Conservation (phyloP, 352 stramenopile genomes). For the Phytopythium litorale region DNA sequence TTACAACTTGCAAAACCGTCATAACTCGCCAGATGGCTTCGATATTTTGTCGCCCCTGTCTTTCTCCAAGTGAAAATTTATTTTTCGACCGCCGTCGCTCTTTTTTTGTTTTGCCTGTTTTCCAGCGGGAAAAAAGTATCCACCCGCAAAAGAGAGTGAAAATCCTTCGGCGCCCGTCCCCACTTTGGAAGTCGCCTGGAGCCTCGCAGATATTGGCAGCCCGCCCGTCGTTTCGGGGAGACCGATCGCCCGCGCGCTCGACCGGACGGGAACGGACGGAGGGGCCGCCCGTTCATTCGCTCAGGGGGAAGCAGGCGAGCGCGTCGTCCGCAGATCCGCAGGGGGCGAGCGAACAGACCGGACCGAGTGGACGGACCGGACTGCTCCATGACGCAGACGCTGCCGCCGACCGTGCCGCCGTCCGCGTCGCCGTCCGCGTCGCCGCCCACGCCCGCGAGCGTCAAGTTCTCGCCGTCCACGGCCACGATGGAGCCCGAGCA, state of each 20-base stretch:
- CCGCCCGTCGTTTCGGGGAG: background rate
- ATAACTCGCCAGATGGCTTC: background rate
- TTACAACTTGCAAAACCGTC: no score
- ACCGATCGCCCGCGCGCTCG: no score
- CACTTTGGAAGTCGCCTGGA: background rate
- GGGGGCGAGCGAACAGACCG: no score
- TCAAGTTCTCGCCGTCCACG: constrained; percentile 14
- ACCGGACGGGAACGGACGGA: background rate
- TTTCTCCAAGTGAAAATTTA: background rate
- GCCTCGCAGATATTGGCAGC: background rate
- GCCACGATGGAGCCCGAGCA: constrained; percentile 16
- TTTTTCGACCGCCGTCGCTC: background rate
- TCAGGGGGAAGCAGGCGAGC: no score
- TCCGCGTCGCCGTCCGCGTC: no score
- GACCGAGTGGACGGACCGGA: background rate
- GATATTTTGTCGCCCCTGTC: background rate
- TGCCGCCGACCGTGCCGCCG: constrained; percentile 3
- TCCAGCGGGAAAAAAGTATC: background rate
- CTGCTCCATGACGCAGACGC: constrained; percentile 29
- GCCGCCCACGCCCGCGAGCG: constrained; percentile 6
- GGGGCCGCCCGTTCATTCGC: no score
- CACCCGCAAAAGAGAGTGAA: background rate
- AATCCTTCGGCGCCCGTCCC: background rate
- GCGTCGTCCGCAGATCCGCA: no score
- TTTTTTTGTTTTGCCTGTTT: background rate